Evolutionary conservation across 495 filamentous ascomycete genomes (phyloP), one percentile per base, ranked within the genome.

Genomic region (Cercophora samala): DNA sequence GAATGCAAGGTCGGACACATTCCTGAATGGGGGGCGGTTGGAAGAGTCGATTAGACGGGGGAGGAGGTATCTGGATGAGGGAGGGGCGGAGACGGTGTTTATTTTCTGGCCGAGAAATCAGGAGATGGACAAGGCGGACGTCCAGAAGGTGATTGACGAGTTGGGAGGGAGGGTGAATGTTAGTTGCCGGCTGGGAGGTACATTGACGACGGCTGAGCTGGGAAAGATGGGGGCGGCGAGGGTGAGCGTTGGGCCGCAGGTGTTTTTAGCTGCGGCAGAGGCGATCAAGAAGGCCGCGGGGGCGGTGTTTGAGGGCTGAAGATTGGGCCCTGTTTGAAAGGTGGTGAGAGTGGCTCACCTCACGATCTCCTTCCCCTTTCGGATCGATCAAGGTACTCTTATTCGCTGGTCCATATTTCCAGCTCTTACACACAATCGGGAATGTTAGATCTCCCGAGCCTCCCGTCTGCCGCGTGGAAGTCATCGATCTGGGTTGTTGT

Each of bases 61-160:
- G 5, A 78, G 71, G 69, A 73, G 71, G 22, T 85, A 79, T 64
- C 69, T 85, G 5, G 13, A 46, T 42, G 75, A 73, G 8, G 83
- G 82, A 1, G 84, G 82, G 18, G 75, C 81, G 3, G 79, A 82
- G 6, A 82, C 81, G 68, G 80, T 85, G 19, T 85, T 77, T 75
- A 78, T 83, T 58, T 77, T 82, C 1, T 70, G 76, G 22, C 64
- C 72, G 8, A 65, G 66, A 1, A 42, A 72, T 25, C 73, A 74
- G 0, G 71, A 76, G 18, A 73, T 76, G 9, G 62, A 68, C 3
- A 60, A 66, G 52, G 72, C 70, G 9, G 82, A 83, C 63, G 73
- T 83, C 1, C 58, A 56, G 65, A 64, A 63, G 58, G 68, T 84
- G 69, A 74, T 82, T 46, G 67, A 65, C 25, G 77, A 60, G 63